Evolutionary conservation across 2,329 filamentous ascomycete genomes (phyloP), one percentile per base, ranked within the genome.

Genomic region (Bipolaris zeicola): DNA sequence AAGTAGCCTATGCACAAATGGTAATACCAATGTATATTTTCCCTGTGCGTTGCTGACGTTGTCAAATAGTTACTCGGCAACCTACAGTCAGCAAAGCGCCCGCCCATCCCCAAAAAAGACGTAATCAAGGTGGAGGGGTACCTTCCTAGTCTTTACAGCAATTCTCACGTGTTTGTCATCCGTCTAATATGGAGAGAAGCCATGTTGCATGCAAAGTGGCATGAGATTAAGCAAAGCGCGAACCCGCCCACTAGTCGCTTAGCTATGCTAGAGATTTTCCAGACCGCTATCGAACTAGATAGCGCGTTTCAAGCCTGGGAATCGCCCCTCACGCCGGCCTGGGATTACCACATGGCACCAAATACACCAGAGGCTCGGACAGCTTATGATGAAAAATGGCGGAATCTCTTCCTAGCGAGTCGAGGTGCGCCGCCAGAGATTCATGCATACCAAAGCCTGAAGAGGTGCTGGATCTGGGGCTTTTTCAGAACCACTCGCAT

Each of bases 401-500:
- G 64, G 39, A 57, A 62, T 18, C 59, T 73, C 1, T 33, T 74
- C 1, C 43, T 73, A 1, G 45, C 26, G 3, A 62, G 62, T 34
- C 56, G 54, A 1, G 71, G 70, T 10, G 69, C 69, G 6, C 70
- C 71, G 0, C 39, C 59, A 14, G 66, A 72, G 36, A 68, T 74
- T 10, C 69, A 72, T 44, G 54, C 57, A 1, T 70, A 71, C 46
- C 39, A 57, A 0, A 65, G 54, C 7, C 39, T 73, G 7, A 71
- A 67, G 41, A 50, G 49, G 43, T 65, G 61, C 22, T 73, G 67
- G 63, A 58, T 68, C 0, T 73, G 69, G 68, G 64, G 60, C 13
- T 73, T 70, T 55, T 73, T 66, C 49, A 67, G 70, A n/a, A 70
- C 68, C 1, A 66, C 54, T 33, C 61, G 68, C 13, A 60, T 72